A percentile compares a stretch with the other conserved stretches of the same genome.
phyloP scores from a whole-genome alignment of 2,329 filamentous ascomycete species.

The Ophiocordyceps camponoti-floridani region DNA sequence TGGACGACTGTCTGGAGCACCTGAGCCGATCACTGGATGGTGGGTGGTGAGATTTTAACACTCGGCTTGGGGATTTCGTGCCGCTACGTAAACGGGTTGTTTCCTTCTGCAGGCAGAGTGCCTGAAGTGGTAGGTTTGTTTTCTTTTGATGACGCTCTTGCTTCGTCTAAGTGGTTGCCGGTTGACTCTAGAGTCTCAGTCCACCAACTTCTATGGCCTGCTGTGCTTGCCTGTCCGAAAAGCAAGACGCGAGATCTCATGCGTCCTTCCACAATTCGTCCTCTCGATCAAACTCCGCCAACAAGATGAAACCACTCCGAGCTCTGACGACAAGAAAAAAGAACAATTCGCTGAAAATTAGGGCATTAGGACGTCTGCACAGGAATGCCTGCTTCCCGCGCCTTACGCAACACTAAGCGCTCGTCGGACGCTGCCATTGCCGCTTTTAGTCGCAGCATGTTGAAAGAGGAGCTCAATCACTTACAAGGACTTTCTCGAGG shows the following conservation, averaged over 20 bases:
- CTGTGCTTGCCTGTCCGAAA: too few species aligned
- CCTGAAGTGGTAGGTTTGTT: neutral
- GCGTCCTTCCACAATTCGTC: neutral
- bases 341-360: neutral
- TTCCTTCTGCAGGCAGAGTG: neutral
- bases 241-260: too few species aligned
- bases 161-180: too few species aligned
- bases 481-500: conserved; percentile 3
- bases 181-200: neutral
- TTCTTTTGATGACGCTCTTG: neutral
- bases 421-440: neutral
- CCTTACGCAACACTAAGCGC: neutral
- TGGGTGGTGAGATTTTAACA: neutral
- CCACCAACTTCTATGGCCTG: neutral
- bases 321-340: neutral
- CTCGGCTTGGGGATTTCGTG: neutral
- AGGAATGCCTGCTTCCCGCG: neutral
- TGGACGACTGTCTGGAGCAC: neutral
- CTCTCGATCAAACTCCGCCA: too few species aligned
- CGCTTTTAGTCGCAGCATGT: neutral
- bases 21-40: neutral
- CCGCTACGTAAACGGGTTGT: neutral
- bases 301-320: neutral
- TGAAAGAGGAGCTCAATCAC: neutral
- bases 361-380: neutral